These are phyloP conservation scores for Stephanodiscus minutulus DNA, from an alignment of 108 stramenopile species.

Conservation along the genomic window DNA sequence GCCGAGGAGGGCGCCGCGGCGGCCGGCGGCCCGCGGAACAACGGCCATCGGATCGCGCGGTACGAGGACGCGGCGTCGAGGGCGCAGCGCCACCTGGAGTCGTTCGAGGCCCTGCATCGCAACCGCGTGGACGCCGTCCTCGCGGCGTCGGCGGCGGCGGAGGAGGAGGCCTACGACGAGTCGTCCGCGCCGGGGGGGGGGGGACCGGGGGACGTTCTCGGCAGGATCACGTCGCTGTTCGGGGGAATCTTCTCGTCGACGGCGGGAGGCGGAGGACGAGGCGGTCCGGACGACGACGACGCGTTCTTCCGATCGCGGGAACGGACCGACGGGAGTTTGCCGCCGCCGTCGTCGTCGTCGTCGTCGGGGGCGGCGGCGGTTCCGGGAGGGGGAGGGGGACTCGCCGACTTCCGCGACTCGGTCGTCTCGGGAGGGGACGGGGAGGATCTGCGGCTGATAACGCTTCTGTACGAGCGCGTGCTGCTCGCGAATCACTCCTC, in stretches of 20 bases:
- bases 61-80: conserved; percentile 15
- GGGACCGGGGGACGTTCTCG: neutral
- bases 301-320: conserved; percentile 28
- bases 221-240: too few relatives aligned
- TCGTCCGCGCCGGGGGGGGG: neutral
- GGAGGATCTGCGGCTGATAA: neutral
- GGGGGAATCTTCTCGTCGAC: too few relatives aligned
- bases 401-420: neutral
- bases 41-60: conserved; percentile 5
- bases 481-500: conserved; percentile 33
- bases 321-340: conserved; percentile 19
- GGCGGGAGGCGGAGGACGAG: too few relatives aligned
- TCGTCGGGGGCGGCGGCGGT: neutral
- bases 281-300: neutral
- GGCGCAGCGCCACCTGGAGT: conserved; percentile 37
- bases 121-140: conserved; percentile 12
- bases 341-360: neutral
- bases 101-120: conserved; percentile 34
- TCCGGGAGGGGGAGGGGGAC: neutral
- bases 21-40: too few relatives aligned
- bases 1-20: neutral
- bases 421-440: neutral
- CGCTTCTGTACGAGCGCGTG: conserved; percentile 29
- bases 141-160: neutral
- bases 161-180: neutral